A percentile compares a stretch with the other conserved stretches of the same genome.
Conservation (phyloP, 2,329 filamentous ascomycete species). For the Polychaeton citri region DNA sequence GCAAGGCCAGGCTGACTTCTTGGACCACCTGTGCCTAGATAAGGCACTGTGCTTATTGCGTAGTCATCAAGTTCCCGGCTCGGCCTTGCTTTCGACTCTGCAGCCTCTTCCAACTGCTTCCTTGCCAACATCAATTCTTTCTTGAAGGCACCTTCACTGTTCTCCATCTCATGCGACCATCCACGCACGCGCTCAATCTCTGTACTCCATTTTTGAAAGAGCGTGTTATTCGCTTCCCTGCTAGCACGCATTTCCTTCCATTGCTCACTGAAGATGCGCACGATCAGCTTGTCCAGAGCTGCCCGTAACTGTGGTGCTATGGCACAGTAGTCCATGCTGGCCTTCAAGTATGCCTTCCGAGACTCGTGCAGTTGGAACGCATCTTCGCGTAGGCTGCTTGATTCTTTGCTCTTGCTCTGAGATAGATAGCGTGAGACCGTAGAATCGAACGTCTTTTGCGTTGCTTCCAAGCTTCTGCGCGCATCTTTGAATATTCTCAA, state of each 20-base stretch:
- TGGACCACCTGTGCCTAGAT: conserved; percentile 57
- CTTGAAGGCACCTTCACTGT: conserved; percentile 70
- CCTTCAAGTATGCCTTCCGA: conserved; percentile 77
- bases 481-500: conserved; percentile 77
- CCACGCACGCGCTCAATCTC: conserved; percentile 88
- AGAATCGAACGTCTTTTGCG: conserved; percentile 75
- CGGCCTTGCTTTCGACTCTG: conserved; percentile 58
- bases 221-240: conserved; percentile 48
- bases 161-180: conserved; percentile 91
- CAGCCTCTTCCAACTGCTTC: conserved; percentile 67
- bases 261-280: conserved; percentile 71
- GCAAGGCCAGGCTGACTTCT: conserved; percentile 36
- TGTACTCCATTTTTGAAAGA: conserved; percentile 52
- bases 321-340: conserved; percentile 86
- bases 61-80: conserved; percentile 92
- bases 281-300: conserved; percentile 72
- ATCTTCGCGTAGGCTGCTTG: conserved; percentile 81
- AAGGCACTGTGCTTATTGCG: conserved; percentile 76
- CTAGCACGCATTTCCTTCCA: conserved; percentile 74
- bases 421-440: conserved; percentile 68
- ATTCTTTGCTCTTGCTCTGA: conserved; percentile 87
- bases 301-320: conserved; percentile 74
- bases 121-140: conserved; percentile 67
- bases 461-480: conserved; percentile 58
- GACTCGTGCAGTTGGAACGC: conserved; percentile 92